Evolutionary conservation across 177 flowering plant species (phyloP), one percentile per base, ranked within the genome.

Genomic region (Vitis hybrid): DNA sequence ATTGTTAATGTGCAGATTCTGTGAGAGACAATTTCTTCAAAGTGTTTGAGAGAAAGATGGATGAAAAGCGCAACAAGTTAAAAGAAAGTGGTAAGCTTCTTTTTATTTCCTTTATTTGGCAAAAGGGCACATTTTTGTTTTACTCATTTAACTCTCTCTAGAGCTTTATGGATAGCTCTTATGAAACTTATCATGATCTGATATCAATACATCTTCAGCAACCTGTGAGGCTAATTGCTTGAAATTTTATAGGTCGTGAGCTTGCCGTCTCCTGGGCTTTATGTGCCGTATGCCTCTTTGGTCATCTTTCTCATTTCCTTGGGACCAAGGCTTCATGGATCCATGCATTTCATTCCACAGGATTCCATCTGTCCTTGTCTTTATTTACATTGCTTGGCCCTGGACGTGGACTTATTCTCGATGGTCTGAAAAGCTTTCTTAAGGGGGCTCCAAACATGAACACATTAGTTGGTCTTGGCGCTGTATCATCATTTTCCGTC

Each of bases 401-500:
- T 76, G 99, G 99, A 6, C 92, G 97, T 50, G 89, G 84, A 68
- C 91, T 96, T 70, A 89, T 96, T 61, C 16, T 84, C 72, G 98
- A 93, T 85, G 99, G 99, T 56, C 63, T 93, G 49, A 93, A 81
- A 79, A 93, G 95, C 73, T 88, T 96, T 66, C 66, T 82, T 50
- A 92, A 81, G 78, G 97, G 98, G 67, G 79, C 85, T 69, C 99
- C 99, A 62, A 96, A 96, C 80, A 96, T 96, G 99, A 96, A 96
- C 73, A 91, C 99, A 51, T 84, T 96, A 86, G 98, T 96, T 82
- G 95, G 99, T 80, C 98, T 96, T 75, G 99, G 99, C 59, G 99
- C 99, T 68, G 72, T 96, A 69, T 90, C 99, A 68, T 96, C 99
- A 12, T 96, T 96, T 82, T 70, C 84, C 68, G 97, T 93, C 79